These are phyloP conservation scores for Alternaria dauci DNA, from an alignment of 2,329 filamentous ascomycete genomes.

Conservation along the genomic window DNA sequence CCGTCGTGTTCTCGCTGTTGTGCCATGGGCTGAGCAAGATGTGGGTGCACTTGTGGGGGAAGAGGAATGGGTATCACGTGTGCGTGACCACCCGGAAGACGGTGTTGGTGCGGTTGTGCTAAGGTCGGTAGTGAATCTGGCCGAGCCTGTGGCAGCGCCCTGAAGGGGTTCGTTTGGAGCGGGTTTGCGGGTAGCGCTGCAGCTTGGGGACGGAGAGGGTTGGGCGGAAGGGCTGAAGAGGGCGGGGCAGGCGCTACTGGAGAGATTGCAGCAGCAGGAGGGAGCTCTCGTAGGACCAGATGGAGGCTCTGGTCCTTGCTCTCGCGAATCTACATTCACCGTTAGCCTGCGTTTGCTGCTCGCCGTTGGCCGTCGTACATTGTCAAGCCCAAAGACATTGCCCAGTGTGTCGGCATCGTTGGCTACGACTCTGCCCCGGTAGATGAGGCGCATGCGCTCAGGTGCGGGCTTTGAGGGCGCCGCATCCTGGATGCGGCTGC, in stretches of 20 bases:
- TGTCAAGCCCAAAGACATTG: slow-evolving; percentile 60
- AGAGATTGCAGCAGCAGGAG: slow-evolving; percentile 21
- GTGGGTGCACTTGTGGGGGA: slow-evolving; percentile 36
- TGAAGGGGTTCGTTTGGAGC: slow-evolving; percentile 45
- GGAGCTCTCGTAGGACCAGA: slow-evolving; percentile 49
- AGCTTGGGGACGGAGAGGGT: slow-evolving; percentile 38
- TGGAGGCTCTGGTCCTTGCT: slow-evolving; percentile 50
- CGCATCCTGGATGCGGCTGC: slow-evolving; percentile 59
- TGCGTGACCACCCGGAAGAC: slow-evolving; percentile 18
- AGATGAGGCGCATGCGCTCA: slow-evolving; percentile 65
- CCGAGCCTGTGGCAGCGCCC: slow-evolving; percentile 35
- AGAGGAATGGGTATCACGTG: slow-evolving; percentile 28
- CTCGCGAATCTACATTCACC: slow-evolving; percentile 43
- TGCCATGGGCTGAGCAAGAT: slow-evolving; percentile 34
- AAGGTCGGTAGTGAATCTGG: slow-evolving; percentile 41
- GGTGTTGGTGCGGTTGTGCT: slow-evolving; percentile 28
- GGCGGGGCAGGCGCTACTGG: slow-evolving; percentile 29
- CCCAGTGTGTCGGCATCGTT: slow-evolving; percentile 59
- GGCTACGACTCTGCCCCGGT: slow-evolving; percentile 62
- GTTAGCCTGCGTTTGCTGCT: slow-evolving; percentile 18
- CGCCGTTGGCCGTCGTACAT: slow-evolving; percentile 51
- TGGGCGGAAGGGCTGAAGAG: slow-evolving; percentile 51
- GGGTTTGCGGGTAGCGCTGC: slow-evolving; percentile 26
- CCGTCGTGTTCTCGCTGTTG: slow-evolving; percentile 23
- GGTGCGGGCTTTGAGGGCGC: slow-evolving; percentile 53